These are phyloP conservation scores for Verticillium isaacii DNA, from an alignment of 2,329 filamentous ascomycete genomes.

Conservation along the genomic window DNA sequence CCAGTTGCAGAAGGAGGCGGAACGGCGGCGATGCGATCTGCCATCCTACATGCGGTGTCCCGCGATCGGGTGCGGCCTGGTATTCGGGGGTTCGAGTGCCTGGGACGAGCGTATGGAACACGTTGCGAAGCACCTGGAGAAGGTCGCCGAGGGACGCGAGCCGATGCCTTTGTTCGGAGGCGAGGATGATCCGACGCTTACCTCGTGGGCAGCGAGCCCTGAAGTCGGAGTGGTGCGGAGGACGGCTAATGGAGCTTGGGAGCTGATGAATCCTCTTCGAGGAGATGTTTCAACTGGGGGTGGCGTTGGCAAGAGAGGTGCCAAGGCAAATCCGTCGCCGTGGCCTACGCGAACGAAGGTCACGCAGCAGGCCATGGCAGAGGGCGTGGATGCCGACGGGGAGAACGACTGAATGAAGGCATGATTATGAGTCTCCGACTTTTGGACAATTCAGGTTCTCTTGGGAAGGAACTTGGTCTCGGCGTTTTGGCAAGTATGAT, in stretches of 20 bases:
- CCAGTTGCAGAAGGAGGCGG: slow-evolving; percentile 52
- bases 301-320: neutral
- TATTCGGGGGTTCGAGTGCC: slow-evolving; percentile 57
- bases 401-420: slow-evolving; percentile 7
- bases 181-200: slow-evolving; percentile 30
- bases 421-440: neutral
- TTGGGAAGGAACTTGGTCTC: neutral
- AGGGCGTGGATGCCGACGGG: slow-evolving; percentile 12
- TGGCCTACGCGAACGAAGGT: too few relatives aligned
- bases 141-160: slow-evolving; percentile 28
- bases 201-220: slow-evolving; percentile 30
- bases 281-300: neutral
- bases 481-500: neutral
- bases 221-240: slow-evolving; percentile 31
- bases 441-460: neutral
- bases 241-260: slow-evolving; percentile 21
- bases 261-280: slow-evolving; percentile 24
- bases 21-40: slow-evolving; percentile 53
- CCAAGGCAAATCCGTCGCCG: too few relatives aligned
- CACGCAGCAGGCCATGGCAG: slow-evolving; percentile 3
- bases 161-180: slow-evolving; percentile 32
- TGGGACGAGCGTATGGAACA: slow-evolving; percentile 90
- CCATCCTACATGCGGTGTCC: slow-evolving; percentile 60
- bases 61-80: slow-evolving; percentile 50
- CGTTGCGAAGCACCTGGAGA: slow-evolving; percentile 74